Evolutionary conservation across 768 basidiomycete genomes (phyloP).

Genomic region (Strobilomyces confusus): DNA sequence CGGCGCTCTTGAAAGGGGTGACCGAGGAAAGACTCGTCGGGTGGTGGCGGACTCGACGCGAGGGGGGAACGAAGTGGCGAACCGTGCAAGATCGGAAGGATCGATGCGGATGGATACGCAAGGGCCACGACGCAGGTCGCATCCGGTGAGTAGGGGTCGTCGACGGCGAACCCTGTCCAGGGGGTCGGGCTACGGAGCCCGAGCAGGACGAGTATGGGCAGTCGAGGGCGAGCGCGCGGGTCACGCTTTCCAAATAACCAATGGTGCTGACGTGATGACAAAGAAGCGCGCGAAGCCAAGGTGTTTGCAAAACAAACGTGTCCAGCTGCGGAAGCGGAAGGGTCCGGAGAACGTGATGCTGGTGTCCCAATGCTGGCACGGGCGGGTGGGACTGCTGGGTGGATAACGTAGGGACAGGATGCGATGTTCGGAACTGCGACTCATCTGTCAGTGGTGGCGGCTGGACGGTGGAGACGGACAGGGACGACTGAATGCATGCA

Average conservation of each 20-base stretch:
- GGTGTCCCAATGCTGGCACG: neutral
- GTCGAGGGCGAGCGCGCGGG: neutral
- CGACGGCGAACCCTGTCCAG: neutral
- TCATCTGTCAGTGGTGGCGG: too few relatives aligned
- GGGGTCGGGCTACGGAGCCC: neutral
- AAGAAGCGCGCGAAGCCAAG: neutral
- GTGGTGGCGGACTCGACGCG: neutral
- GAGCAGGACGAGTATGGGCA: neutral
- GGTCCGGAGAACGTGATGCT: neutral
- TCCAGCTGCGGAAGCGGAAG: conserved; percentile 9
- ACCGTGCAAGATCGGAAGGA: neutral
- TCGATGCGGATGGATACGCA: neutral
- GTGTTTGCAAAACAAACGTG: neutral
- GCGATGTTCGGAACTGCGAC: conserved; percentile 1
- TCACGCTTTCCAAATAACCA: conserved; percentile 7
- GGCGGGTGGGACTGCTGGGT: neutral
- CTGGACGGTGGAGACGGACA: too few relatives aligned
- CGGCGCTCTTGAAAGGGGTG: too few relatives aligned
- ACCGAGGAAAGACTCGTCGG: neutral
- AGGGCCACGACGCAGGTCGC: too few relatives aligned
- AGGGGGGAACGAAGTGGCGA: too few relatives aligned
- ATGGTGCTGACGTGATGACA: neutral
- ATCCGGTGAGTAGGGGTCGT: neutral
- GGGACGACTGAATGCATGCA: neutral
- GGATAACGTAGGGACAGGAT: neutral